Conservation (phyloP, 129 eudicot genomes). For the Heracleum sosnowskyi region DNA sequence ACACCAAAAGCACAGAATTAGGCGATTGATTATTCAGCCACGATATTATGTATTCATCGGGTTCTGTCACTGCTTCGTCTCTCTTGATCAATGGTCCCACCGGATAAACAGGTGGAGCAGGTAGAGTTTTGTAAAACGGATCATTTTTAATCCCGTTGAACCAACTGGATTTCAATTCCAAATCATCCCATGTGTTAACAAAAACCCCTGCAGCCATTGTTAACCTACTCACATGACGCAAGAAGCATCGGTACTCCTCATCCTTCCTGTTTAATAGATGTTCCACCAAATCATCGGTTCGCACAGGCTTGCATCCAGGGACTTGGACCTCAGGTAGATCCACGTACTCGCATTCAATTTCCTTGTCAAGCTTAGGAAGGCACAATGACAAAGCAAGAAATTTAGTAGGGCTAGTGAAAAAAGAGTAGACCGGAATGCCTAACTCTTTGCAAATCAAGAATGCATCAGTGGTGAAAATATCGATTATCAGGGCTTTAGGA, state of each 20-base stretch:
- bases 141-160: background rate
- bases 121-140: background rate
- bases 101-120: background rate
- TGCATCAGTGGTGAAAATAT: background rate
- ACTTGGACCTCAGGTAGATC: constrained; percentile 25
- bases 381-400: constrained; percentile 13
- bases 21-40: constrained; percentile 28
- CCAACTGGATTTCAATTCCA: background rate
- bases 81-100: background rate
- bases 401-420: background rate
- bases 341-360: constrained; percentile 39
- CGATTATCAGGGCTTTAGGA: background rate
- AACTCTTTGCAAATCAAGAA: background rate
- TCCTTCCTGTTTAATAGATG: constrained; percentile 25
- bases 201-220: background rate
- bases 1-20: constrained; percentile 18
- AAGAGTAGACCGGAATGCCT: background rate
- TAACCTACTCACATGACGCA: constrained; percentile 24
- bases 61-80: constrained; percentile 15
- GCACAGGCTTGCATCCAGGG: constrained; percentile 38
- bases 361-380: constrained; percentile 28
- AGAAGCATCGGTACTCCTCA: constrained; percentile 33
- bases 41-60: constrained; percentile 32
- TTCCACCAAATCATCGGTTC: constrained; percentile 23
- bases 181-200: background rate